Evolutionary conservation across 2,329 filamentous ascomycete genomes (phyloP).

Genomic region (Dendryphion nanum): DNA sequence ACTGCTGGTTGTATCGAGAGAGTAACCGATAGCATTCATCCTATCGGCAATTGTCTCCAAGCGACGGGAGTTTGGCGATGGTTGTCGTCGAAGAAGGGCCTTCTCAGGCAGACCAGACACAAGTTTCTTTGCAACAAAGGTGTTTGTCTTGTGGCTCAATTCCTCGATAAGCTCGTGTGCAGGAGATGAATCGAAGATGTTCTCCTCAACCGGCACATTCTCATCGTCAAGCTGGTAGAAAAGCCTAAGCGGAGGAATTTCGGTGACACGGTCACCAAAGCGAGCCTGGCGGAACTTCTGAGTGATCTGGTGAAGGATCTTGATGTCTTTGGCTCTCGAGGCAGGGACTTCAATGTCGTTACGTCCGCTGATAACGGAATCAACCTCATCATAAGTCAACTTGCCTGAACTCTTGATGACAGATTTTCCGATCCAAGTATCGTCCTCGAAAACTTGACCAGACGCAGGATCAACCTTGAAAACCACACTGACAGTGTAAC

Average conservation of each 20-base stretch:
- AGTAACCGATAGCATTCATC: slow-evolving; percentile 87
- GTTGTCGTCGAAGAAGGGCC: slow-evolving; percentile 85
- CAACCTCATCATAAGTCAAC: slow-evolving; percentile 80
- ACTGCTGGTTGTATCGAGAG: slow-evolving; percentile 86
- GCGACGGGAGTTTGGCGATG: slow-evolving; percentile 80
- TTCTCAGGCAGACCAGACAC: slow-evolving; percentile 80
- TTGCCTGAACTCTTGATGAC: slow-evolving; percentile 91
- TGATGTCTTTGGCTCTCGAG: slow-evolving; percentile 72
- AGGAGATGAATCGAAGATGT: slow-evolving; percentile 87
- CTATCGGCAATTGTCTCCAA: slow-evolving; percentile 88
- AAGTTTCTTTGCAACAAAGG: slow-evolving; percentile 82
- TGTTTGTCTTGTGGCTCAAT: slow-evolving; percentile 89
- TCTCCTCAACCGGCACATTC: slow-evolving; percentile 94
- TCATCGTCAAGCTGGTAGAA: slow-evolving; percentile 95
- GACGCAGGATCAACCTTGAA: slow-evolving; percentile 85
- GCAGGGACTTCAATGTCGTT: slow-evolving; percentile 64
- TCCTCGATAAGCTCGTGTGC: slow-evolving; percentile 95
- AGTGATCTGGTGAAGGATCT: slow-evolving; percentile 74
- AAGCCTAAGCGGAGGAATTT: slow-evolving; percentile 79
- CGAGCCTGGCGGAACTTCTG: slow-evolving; percentile 89
- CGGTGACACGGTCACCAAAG: slow-evolving; percentile 69
- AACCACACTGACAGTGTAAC: slow-evolving; percentile 87
- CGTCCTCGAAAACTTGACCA: slow-evolving; percentile 75
- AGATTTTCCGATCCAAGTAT: slow-evolving; percentile 91
- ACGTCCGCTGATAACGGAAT: slow-evolving; percentile 70